phyloP scores from a whole-genome alignment of 495 filamentous ascomycete genomes.

The Penicillium cosmopolitanum region DNA sequence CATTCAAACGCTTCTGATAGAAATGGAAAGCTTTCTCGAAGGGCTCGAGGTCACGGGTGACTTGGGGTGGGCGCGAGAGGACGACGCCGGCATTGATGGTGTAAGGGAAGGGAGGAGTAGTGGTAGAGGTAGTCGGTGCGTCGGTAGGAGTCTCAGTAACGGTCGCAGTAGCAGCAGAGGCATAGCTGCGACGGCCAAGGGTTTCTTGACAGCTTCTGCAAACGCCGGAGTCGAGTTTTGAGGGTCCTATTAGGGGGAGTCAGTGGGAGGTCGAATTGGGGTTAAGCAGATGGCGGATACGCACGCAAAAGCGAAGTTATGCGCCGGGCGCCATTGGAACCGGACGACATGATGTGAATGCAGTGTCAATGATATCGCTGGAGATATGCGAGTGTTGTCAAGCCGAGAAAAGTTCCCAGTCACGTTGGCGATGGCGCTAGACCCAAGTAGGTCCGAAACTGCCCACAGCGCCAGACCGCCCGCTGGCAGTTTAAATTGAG shows the following conservation, averaged over 20 bases:
- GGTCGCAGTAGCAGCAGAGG: constrained; percentile 38
- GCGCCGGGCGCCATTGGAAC: constrained; percentile 51
- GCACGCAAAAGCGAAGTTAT: constrained; percentile 45
- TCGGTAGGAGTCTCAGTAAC: constrained; percentile 36
- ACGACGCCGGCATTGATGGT: constrained; percentile 77
- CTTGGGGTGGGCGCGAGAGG: constrained; percentile 82
- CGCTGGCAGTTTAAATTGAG: constrained; percentile 24
- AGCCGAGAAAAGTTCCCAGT: constrained; percentile 50
- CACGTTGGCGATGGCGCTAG: constrained; percentile 37
- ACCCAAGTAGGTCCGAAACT: constrained; percentile 17
- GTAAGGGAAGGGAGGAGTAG: constrained; percentile 52
- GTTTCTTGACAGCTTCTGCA: constrained; percentile 57
- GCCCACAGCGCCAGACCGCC: constrained; percentile 8
- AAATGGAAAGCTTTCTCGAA: constrained; percentile 94
- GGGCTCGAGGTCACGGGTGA: constrained; percentile 79
- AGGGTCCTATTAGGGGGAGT: constrained; percentile 40
- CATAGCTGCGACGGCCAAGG: constrained; percentile 49
- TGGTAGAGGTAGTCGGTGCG: constrained; percentile 25
- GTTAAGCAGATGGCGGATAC: constrained; percentile 18
- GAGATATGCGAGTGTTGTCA: constrained; percentile 10
- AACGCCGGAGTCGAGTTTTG: constrained; percentile 47
- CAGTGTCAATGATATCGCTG: constrained; percentile 13
- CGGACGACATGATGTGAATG: constrained; percentile 43
- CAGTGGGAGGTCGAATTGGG: not conserved
- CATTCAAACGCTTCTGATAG: constrained; percentile 96